A percentile compares a stretch with the other conserved stretches of the same genome.
These are phyloP conservation scores for Nissolia schottii DNA, from an alignment of 306 rosid species.

Conservation along the genomic window DNA sequence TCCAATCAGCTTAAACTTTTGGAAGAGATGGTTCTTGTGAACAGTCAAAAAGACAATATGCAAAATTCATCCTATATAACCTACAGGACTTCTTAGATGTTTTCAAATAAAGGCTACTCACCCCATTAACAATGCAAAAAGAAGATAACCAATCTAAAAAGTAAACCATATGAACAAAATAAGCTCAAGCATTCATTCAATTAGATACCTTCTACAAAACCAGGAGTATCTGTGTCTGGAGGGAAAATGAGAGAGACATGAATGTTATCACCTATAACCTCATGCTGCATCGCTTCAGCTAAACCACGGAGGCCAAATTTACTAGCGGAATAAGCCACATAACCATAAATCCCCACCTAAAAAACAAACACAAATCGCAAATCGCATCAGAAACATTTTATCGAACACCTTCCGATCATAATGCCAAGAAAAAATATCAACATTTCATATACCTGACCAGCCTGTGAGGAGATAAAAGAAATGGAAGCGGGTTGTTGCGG, in stretches of 20 bases:
- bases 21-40: no score
- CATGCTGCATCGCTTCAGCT: conserved; percentile 88
- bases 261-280: conserved; percentile 67
- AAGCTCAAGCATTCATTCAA: neutral
- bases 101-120: neutral
- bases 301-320: conserved; percentile 89
- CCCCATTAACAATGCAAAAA: neutral
- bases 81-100: no score
- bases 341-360: conserved; percentile 91
- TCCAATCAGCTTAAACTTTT: no score
- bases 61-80: no score
- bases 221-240: conserved; percentile 94
- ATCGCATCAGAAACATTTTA: no score
- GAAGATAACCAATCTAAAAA: neutral
- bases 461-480: conserved; percentile 85
- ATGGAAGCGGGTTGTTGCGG: conserved; percentile 58
- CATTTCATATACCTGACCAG: conserved; percentile 96
- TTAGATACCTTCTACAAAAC: conserved; percentile 59
- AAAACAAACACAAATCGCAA: conserved; percentile 11
- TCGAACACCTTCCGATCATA: no score
- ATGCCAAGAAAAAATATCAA: no score
- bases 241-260: conserved; percentile 80
- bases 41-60: neutral
- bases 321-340: conserved; percentile 84
- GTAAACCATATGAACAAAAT: neutral